Evolutionary conservation across 2,329 filamentous ascomycete species (phyloP).

Genomic region (Phyllosticta paracitricarpa): DNA sequence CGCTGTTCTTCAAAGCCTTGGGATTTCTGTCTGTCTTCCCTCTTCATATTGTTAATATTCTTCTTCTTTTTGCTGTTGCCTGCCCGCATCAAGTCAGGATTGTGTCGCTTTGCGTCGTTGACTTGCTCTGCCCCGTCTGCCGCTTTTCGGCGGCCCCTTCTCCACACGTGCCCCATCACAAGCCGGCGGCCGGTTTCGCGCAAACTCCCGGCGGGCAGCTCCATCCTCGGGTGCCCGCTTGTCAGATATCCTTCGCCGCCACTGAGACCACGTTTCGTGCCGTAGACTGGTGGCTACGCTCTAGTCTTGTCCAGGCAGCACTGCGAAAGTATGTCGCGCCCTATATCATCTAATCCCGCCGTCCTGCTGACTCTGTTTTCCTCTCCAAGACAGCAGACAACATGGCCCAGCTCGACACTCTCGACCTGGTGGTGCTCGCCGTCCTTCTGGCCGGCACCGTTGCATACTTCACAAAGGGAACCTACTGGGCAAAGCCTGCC

Average conservation of each 20-base stretch:
- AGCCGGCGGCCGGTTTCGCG: constrained; percentile 6
- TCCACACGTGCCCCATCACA: constrained; percentile 5
- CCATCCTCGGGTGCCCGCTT: constrained; percentile 2
- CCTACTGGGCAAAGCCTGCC: constrained; percentile 78
- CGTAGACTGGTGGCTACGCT: neutral
- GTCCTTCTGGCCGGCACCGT: constrained; percentile 75
- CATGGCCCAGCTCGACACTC: constrained; percentile 93
- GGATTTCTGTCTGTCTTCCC: neutral
- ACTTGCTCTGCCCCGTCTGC: neutral
- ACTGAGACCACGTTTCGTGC: constrained; percentile 8
- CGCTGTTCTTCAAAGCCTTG: neutral
- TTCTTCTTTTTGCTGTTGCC: neutral
- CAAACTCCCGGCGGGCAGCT: neutral
- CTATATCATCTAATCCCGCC: neutral
- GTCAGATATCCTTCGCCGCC: constrained; percentile 3
- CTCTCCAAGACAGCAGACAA: constrained; percentile 37
- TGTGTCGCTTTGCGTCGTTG: neutral
- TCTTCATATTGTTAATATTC: neutral
- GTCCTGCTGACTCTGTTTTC: too few relatives aligned
- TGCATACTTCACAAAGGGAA: constrained; percentile 97
- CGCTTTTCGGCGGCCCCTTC: neutral
- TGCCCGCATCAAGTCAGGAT: neutral
- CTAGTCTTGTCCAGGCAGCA: neutral
- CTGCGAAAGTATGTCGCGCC: neutral
- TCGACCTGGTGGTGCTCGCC: constrained; percentile 87